Conservation (phyloP, 306 rosid genomes). For the Chamaecrista fasciculata region DNA sequence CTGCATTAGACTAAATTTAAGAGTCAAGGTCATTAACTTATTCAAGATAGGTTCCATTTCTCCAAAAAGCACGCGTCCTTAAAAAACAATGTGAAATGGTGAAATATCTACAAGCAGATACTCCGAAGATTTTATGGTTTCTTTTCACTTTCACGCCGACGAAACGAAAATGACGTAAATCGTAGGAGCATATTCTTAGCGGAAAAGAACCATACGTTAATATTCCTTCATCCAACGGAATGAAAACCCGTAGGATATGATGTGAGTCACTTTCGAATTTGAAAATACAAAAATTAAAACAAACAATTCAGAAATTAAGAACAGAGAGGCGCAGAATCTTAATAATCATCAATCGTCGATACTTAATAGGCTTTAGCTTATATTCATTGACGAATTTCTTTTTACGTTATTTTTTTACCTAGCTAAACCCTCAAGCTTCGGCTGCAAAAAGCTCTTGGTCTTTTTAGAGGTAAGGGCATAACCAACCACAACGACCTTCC, state of each 20-base stretch:
- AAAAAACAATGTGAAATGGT: not conserved
- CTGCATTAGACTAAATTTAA: not conserved
- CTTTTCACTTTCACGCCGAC: slow-evolving; percentile 41
- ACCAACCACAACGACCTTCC: slow-evolving; percentile 64
- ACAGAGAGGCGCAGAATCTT: not conserved
- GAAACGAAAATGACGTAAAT: slow-evolving; percentile 48
- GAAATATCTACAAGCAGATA: slow-evolving; percentile 29
- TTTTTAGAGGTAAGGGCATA: slow-evolving; percentile 94
- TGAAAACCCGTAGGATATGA: not conserved
- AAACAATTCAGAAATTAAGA: not conserved
- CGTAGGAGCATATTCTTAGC: slow-evolving; percentile 18
- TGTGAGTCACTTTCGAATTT: not conserved
- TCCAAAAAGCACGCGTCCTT: not conserved
- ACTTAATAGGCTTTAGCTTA: not conserved
- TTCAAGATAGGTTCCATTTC: not conserved
- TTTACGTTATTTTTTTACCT: no score
- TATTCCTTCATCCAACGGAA: slow-evolving; percentile 2
- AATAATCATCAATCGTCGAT: not conserved
- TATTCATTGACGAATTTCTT: not conserved
- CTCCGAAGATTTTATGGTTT: slow-evolving; percentile 21
- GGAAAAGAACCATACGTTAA: slow-evolving; percentile 15
- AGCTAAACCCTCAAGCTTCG: slow-evolving; percentile 82
- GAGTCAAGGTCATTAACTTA: not conserved
- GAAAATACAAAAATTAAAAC: not conserved
- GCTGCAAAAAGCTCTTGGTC: slow-evolving; percentile 89